Percentiles rank a stretch among this genome's conserved stretches.
These are phyloP conservation scores for Conringia planisiliqua DNA, from an alignment of 345 rosid genomes.

Conservation along the genomic window DNA sequence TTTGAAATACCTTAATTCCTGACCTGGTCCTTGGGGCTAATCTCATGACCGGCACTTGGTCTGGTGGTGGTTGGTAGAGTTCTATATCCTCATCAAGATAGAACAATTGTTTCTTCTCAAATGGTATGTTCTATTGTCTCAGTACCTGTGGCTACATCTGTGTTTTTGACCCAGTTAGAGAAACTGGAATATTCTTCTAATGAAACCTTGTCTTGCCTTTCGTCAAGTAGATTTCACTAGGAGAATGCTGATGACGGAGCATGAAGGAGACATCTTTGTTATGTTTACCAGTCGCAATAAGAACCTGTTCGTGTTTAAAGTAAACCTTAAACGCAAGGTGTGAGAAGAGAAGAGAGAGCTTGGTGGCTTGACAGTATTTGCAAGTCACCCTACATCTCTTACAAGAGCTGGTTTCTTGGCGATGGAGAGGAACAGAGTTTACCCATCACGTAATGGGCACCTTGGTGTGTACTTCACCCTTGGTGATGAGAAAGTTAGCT, in stretches of 20 bases:
- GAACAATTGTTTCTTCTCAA: not conserved
- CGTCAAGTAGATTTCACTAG: too few species aligned
- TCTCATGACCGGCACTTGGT: too few species aligned
- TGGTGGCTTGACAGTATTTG: not conserved
- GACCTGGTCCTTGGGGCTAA: too few species aligned
- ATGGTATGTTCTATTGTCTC: not conserved
- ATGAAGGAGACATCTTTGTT: constrained; percentile 1
- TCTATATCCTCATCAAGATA: too few species aligned
- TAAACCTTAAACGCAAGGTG: not conserved
- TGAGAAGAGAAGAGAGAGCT: constrained; percentile 8
- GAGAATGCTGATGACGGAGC: not conserved
- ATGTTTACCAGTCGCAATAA: not conserved
- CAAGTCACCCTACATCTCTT: not conserved
- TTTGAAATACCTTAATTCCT: too few species aligned
- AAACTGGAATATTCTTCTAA: not conserved
- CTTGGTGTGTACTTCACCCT: not conserved
- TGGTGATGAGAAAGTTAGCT: not conserved
- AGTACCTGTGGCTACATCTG: not conserved
- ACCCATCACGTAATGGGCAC: not conserved
- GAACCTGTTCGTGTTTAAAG: not conserved
- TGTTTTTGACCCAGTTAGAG: not conserved
- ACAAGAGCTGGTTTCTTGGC: not conserved
- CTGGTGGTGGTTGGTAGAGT: too few species aligned
- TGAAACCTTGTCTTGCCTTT: not conserved
- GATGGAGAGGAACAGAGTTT: not conserved